These are phyloP conservation scores for Macrolepiota fuliginosa DNA, from an alignment of 768 basidiomycete genomes.

Conservation along the genomic window DNA sequence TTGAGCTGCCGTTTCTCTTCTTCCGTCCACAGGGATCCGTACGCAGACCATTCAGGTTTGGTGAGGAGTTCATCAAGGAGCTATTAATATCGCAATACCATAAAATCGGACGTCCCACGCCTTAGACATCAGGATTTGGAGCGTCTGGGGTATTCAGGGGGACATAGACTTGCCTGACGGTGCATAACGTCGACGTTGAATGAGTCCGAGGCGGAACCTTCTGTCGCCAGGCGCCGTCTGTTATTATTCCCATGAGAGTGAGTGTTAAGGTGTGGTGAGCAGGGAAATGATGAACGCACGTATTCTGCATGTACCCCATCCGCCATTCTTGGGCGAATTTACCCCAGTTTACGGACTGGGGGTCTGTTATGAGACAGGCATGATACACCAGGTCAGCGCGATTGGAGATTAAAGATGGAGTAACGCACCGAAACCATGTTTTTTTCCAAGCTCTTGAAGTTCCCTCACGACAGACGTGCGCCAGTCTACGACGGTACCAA, in stretches of 20 bases:
- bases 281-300: constrained; percentile 29
- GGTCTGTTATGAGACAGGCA: neutral
- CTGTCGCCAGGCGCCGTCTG: constrained; percentile 42
- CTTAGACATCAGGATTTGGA: neutral
- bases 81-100: constrained; percentile 26
- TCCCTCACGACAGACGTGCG: constrained; percentile 30
- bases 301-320: constrained; percentile 42
- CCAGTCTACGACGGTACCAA: constrained; percentile 54
- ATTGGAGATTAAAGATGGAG: neutral
- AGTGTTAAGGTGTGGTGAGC: neutral
- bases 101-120: neutral
- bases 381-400: neutral
- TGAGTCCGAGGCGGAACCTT: constrained; percentile 48
- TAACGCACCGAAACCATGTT: constrained; percentile 25
- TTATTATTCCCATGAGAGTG: neutral
- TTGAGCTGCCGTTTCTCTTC: constrained; percentile 42
- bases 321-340: constrained; percentile 60
- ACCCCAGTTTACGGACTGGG: constrained; percentile 31
- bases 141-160: neutral
- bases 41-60: constrained; percentile 44
- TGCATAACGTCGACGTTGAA: constrained; percentile 55
- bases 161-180: constrained; percentile 36
- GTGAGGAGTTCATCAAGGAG: constrained; percentile 55
- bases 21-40: constrained; percentile 45
- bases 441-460: constrained; percentile 26